These are phyloP conservation scores for Andrographis paniculata DNA, from an alignment of 305 asterid genomes.

Conservation along the genomic window DNA sequence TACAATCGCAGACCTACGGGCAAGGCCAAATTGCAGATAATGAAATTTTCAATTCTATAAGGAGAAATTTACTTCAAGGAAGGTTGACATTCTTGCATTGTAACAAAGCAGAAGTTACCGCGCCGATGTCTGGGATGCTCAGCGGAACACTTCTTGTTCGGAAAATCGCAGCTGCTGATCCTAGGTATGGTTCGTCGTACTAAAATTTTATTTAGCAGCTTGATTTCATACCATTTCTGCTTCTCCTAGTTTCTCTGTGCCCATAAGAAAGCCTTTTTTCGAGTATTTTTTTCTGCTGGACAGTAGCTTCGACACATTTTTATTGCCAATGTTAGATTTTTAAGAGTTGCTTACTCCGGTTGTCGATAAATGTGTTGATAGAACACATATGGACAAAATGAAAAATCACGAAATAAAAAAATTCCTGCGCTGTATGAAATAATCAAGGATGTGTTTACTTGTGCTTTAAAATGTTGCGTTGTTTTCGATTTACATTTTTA, in stretches of 20 bases:
- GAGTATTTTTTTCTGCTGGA: not conserved
- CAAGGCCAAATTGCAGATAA: constrained; percentile 38
- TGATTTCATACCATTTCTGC: not conserved
- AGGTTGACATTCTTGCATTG: constrained; percentile 67
- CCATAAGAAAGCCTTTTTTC: not conserved
- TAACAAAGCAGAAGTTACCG: constrained; percentile 77
- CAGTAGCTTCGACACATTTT: too few relatives aligned
- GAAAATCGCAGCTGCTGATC: constrained; percentile 52
- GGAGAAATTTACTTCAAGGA: constrained; percentile 54
- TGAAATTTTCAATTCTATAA: constrained; percentile 34
- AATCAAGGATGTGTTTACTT: too few relatives aligned
- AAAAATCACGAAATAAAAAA: too few relatives aligned
- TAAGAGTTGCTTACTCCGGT: too few relatives aligned
- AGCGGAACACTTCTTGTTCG: constrained; percentile 86
- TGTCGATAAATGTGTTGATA: too few relatives aligned
- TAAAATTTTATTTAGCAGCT: not conserved
- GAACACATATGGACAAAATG: too few relatives aligned
- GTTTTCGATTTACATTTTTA: too few relatives aligned
- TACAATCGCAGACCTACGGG: constrained; percentile 39
- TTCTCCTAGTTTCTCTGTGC: constrained; percentile 1
- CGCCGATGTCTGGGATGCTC: constrained; percentile 49
- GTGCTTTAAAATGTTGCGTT: too few relatives aligned
- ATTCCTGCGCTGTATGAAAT: too few relatives aligned
- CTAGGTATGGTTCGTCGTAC: constrained; percentile 33
- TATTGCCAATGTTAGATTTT: too few relatives aligned